These are phyloP conservation scores for Blastomyces percursus DNA, from an alignment of 2,329 filamentous ascomycete species.

Conservation along the genomic window DNA sequence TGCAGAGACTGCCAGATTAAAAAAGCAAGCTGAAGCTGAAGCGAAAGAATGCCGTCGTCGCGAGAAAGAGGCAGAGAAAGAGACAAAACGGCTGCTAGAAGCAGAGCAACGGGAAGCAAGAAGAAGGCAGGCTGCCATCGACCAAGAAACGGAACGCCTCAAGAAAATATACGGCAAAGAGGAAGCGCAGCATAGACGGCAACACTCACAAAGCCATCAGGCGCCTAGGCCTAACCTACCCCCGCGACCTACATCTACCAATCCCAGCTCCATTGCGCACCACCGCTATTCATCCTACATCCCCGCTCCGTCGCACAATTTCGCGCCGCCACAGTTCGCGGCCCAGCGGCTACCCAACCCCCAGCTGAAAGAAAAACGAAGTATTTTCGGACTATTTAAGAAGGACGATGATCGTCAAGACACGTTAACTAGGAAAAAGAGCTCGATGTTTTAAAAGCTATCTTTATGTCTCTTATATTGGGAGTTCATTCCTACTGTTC, in stretches of 20 bases:
- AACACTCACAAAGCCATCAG: slow-evolving; percentile 7
- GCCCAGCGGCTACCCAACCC: slow-evolving; percentile 16
- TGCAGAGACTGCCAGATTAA: slow-evolving; percentile 38
- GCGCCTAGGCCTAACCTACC: slow-evolving; percentile 14
- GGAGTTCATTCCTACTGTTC: background rate
- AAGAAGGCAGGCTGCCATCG: slow-evolving; percentile 46
- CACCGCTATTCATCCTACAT: slow-evolving; percentile 17
- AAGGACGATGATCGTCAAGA: slow-evolving; percentile 24
- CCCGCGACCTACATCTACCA: slow-evolving; percentile 12
- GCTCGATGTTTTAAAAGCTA: slow-evolving; percentile 31
- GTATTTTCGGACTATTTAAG: slow-evolving; percentile 36
- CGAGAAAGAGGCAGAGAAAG: slow-evolving; percentile 42
- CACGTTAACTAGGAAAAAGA: slow-evolving; percentile 36
- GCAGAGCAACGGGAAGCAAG: slow-evolving; percentile 44
- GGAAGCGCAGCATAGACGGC: slow-evolving; percentile 24
- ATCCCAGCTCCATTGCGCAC: slow-evolving; percentile 2
- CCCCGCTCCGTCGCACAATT: slow-evolving; percentile 7
- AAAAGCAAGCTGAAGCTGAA: slow-evolving; percentile 32
- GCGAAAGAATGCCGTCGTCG: slow-evolving; percentile 35
- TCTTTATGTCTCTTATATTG: background rate
- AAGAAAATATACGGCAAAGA: slow-evolving; percentile 45
- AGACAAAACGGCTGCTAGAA: slow-evolving; percentile 42
- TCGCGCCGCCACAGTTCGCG: slow-evolving; percentile 16
- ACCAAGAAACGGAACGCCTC: slow-evolving; percentile 69
- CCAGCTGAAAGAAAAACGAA: slow-evolving; percentile 31